Base-by-base conservation (phyloP, 805 yeast species). In the Pichia cabralensis region DNA sequence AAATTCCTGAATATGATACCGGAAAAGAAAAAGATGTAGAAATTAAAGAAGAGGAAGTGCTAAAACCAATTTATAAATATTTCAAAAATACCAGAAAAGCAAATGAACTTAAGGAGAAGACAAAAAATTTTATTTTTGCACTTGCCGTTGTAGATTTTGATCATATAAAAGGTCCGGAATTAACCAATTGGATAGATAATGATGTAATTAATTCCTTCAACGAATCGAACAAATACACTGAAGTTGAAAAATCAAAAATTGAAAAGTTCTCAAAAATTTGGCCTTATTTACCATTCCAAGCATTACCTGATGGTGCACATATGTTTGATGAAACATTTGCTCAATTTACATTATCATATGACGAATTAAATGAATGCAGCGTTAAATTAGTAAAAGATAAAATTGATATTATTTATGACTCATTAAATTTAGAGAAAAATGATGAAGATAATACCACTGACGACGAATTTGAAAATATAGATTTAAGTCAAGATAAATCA, bases 281-380 rank as follows among this genome's bases (percentile, higher is more conserved):
- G 88, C 86, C 92, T 9, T 76, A 79, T 49, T 58, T 92, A 27
- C 94, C 98, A 3, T 92, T 92, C 51, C 96, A 88, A 53, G 94
- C 96, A 2, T 61, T 92, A 16, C 97, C 98, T 0, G 98, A 92
- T 58, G 97, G 97, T 5, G 79, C 94, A 3, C 98, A 92, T 55
- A 67, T 88, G 16, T 89, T 78, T 52, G 94, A 86, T 52, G 97
- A 92, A 55, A 86, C 95, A 1, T 85, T 88, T 50, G 79, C 95
- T 17, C 84, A 84, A 52, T 89, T 89, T 59, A 88, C 95, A 17
- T 61, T 89, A 28, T 68, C 80, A 6, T 82, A 75, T 50, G 85
- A 85, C 52, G 74, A 73, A 34, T 58, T 61, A 19, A 57, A 56
- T 21, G 57, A 63, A 15, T 47, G 47, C 18, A 63, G 74, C 10